These are phyloP conservation scores for Leishmania aethiopica DNA, from an alignment of 208 protist genomes.

Conservation along the genomic window DNA sequence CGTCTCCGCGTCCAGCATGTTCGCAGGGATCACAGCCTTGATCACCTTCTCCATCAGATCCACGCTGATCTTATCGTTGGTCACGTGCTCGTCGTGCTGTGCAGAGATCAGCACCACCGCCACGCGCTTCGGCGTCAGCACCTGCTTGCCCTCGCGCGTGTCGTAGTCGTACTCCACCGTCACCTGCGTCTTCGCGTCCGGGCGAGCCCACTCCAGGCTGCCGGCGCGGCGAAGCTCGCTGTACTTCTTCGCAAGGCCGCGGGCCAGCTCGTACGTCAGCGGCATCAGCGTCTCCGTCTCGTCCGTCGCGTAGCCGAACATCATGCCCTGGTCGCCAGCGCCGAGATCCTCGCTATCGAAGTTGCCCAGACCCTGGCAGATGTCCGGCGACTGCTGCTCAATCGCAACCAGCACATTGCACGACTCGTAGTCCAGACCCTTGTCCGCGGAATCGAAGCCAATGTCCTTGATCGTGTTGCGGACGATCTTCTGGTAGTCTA, in stretches of 20 bases:
- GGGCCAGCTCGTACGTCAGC: conserved; percentile 96
- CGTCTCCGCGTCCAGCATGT: conserved; percentile 95
- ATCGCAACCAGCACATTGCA: conserved; percentile 98
- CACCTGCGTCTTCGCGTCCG: conserved; percentile 99
- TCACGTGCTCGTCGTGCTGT: conserved; percentile 96
- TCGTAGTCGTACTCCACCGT: conserved; percentile 99
- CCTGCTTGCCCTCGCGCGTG: conserved; percentile 73
- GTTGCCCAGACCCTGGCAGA: conserved; percentile 97
- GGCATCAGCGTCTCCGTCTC: conserved; percentile 99
- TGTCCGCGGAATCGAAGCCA: conserved; percentile 96
- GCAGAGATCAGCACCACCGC: conserved; percentile 99
- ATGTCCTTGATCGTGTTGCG: conserved; percentile 97
- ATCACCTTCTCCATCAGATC: conserved; percentile 97
- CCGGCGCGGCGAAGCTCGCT: conserved; percentile 96
- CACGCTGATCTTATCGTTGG: conserved; percentile 93
- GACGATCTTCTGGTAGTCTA: conserved; percentile 99
- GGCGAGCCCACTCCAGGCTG: conserved; percentile 94
- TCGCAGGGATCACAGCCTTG: conserved; percentile 93
- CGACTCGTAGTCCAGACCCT: conserved; percentile 98
- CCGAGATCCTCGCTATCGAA: conserved; percentile 96
- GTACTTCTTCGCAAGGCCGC: conserved; percentile 93
- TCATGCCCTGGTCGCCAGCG: conserved; percentile 99
- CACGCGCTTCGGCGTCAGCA: conserved; percentile 94
- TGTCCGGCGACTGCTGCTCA: conserved; percentile 99
- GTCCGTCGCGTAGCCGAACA: conserved; percentile 99